Evolutionary conservation across 768 basidiomycete species (phyloP), one percentile per base, ranked within the genome.

Genomic region (Phylloporus sp.): DNA sequence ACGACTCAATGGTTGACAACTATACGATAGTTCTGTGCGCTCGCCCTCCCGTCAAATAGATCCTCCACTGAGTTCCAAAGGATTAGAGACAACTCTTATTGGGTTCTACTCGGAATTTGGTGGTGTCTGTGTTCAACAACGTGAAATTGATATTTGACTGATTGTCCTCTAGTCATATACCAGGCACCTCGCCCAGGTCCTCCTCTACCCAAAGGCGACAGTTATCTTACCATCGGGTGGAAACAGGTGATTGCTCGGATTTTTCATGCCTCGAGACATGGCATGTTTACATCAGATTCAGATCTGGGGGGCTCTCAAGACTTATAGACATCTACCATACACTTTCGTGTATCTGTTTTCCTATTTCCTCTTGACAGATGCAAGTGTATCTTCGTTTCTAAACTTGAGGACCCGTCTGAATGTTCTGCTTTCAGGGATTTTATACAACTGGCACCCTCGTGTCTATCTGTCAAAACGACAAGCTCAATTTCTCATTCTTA

Each of bases 101-200:
- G 86, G 89, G 86, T 94, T 11, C 41, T 92, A 1, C 74, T 77
- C 9, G 91, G 90, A 8, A 82, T 91, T 44, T 93, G 91, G 83
- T 95, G 91, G 91, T 91, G 88, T 90, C 70, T 43, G 85, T 69
- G 1, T 34, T 32, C 24, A 12, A 20, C 15, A 5, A 29, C 12
- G 5, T 26, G 12, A 18, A 12, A 20, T 45, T 29, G 8, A 11
- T 1, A 23, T 0, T 23, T 23, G 29, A 26, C 31, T 53, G 45
- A 45, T 20, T 2, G 2, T 13, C 40, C 1, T 38, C 18, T 47
- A 91, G 89, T 93, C 58, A 79, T 92, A 45, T 91, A 82, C 66
- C 91, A 94, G 64, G 80, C 88, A 61, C 87, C 84, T n/a, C 82
- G 91, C 9, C 85, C 87, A 3, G 91, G 91, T 0, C 88, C 90